Evolutionary conservation across 1,284 basidiomycete species (phyloP).

Genomic region (Pterulicium gracile): DNA sequence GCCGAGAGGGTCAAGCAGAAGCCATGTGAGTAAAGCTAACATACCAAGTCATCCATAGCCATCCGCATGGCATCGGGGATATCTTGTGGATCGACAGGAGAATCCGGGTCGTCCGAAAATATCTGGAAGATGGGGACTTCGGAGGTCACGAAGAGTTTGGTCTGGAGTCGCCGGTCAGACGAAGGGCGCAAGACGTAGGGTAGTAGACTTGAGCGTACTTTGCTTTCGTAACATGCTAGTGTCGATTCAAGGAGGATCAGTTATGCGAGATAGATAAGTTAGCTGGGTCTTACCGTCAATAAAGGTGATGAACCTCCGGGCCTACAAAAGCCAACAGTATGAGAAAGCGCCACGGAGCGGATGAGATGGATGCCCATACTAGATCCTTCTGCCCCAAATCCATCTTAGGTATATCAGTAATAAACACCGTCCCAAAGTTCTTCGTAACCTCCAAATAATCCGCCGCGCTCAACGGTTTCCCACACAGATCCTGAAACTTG

Average conservation of each 20-base stretch:
- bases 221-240: conserved; percentile 84
- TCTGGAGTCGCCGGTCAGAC: conserved; percentile 30
- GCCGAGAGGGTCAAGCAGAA: not conserved
- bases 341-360: too few species aligned
- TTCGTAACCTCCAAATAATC: conserved; percentile 95
- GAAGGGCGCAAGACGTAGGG: too few species aligned
- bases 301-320: conserved; percentile 94
- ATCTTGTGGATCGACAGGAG: conserved; percentile 23
- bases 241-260: conserved; percentile 4
- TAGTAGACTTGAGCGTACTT: too few species aligned
- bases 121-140: conserved; percentile 84
- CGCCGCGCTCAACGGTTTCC: conserved; percentile 82
- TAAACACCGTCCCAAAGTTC: conserved; percentile 81
- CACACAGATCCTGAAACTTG: conserved; percentile 82
- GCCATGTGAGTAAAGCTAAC: conserved; percentile 16
- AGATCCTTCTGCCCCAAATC: conserved; percentile 82
- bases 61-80: conserved; percentile 77
- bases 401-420: conserved; percentile 85
- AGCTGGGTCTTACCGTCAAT: conserved; percentile 63
- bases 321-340: conserved; percentile 33
- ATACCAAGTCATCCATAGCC: conserved; percentile 84
- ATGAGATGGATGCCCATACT: conserved; percentile 28
- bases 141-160: conserved; percentile 82
- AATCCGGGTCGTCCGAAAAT: conserved; percentile 61
- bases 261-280: conserved; percentile 4